A percentile compares a stretch with the other conserved stretches of the same genome.
phyloP scores from a whole-genome alignment of 352 stramenopile genomes.

The Phytophthora foliorum region DNA sequence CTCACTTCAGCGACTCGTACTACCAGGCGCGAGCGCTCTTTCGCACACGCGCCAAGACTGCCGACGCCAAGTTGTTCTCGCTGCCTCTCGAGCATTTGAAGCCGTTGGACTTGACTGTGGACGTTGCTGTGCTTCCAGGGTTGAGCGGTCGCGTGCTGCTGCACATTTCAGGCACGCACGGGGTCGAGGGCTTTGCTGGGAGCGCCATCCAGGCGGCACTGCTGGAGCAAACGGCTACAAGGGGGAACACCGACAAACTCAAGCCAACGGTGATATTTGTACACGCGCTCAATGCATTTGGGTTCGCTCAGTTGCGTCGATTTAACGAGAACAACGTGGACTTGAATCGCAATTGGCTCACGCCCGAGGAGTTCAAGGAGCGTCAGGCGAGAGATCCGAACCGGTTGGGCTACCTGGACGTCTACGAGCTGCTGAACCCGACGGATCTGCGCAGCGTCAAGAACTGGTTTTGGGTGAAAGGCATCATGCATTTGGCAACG shows the following conservation, averaged over 20 bases:
- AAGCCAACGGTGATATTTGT: slow-evolving; percentile 91
- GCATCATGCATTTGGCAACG: slow-evolving; percentile 36
- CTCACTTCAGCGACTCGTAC: slow-evolving; percentile 69
- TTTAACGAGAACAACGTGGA: slow-evolving; percentile 96
- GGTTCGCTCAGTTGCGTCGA: slow-evolving; percentile 89
- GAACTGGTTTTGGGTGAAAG: slow-evolving; percentile 67
- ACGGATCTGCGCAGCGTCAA: slow-evolving; percentile 29
- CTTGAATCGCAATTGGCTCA: slow-evolving; percentile 94
- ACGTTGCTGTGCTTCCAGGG: slow-evolving; percentile 70
- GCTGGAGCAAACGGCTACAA: slow-evolving; percentile 38
- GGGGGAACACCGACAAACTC: slow-evolving; percentile 1
- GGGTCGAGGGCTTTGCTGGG: slow-evolving; percentile 86
- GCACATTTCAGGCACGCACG: slow-evolving; percentile 86
- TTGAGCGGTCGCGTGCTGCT: slow-evolving; percentile 63
- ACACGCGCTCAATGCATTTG: slow-evolving; percentile 94
- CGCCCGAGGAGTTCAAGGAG: slow-evolving; percentile 53
- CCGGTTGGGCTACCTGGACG: slow-evolving; percentile 77
- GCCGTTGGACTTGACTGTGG: slow-evolving; percentile 68
- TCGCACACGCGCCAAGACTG: slow-evolving; percentile 44
- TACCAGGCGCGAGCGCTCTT: slow-evolving; percentile 75
- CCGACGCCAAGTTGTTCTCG: slow-evolving; percentile 51
- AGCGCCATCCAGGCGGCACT: slow-evolving; percentile 81
- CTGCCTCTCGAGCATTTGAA: slow-evolving; percentile 53
- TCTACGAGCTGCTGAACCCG: slow-evolving; percentile 81
- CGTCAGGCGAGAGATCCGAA: slow-evolving; percentile 75